Evolutionary conservation across 163 green algal species (phyloP).

Genomic region (Scenedesmus sp.): DNA sequence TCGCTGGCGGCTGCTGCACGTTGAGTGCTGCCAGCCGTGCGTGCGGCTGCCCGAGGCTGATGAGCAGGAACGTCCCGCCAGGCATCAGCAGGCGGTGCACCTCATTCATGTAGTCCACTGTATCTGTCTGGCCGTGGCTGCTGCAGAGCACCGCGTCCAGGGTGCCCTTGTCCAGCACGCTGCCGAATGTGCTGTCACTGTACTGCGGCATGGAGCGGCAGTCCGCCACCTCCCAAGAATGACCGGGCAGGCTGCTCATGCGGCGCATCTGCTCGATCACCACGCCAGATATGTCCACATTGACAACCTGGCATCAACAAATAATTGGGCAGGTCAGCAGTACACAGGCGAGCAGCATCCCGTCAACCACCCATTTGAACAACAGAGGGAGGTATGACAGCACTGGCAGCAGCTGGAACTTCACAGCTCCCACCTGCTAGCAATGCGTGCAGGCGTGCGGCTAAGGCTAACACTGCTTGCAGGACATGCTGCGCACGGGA

Average conservation of each 20-base stretch:
- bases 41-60: constrained; percentile 55
- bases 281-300: constrained; percentile 59
- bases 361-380: no score
- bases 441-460: not conserved
- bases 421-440: not conserved
- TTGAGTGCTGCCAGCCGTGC: constrained; percentile 47
- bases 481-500: no score
- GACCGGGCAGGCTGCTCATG: not conserved
- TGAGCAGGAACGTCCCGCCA: constrained; percentile 60
- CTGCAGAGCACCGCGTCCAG: constrained; percentile 69
- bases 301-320: constrained; percentile 40
- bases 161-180: constrained; percentile 72
- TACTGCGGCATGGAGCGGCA: constrained; percentile 66
- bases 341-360: not conserved
- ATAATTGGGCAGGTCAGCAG: not conserved
- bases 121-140: constrained; percentile 46
- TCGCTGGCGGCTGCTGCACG: not conserved
- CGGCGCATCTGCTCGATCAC: constrained; percentile 62
- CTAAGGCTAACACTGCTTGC: no score
- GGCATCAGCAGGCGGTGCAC: constrained; percentile 57
- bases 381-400: not conserved
- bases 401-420: not conserved
- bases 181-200: constrained; percentile 50
- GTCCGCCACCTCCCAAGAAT: constrained; percentile 57
- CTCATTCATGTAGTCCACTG: constrained; percentile 54